phyloP scores from a whole-genome alignment of 176 grass and related monocot species.

The Thinopyrum elongatum region DNA sequence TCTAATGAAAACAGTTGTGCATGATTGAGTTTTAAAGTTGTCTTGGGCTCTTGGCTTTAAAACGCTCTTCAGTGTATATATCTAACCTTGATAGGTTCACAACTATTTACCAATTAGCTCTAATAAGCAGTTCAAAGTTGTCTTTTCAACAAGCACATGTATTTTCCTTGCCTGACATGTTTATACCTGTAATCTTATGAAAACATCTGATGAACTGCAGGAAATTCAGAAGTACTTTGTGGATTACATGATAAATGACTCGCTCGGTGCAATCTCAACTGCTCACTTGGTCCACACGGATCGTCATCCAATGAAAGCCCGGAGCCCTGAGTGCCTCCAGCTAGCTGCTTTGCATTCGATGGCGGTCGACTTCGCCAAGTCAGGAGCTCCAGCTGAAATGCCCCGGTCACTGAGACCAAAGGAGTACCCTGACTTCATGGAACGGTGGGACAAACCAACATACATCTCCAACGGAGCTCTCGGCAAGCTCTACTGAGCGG shows the following conservation, averaged over 20 bases:
- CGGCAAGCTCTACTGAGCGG: slow-evolving; percentile 66
- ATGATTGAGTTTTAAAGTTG: background rate
- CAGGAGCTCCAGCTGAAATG: slow-evolving; percentile 81
- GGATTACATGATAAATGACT: slow-evolving; percentile 89
- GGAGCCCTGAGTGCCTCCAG: slow-evolving; percentile 66
- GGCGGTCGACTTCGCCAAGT: slow-evolving; percentile 93
- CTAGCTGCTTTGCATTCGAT: slow-evolving; percentile 85
- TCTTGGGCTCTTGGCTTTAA: background rate
- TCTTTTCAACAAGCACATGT: background rate
- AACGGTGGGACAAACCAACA: slow-evolving; percentile 66
- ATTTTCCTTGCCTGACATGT: background rate
- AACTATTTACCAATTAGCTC: background rate
- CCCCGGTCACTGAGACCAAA: slow-evolving; percentile 55
- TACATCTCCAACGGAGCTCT: slow-evolving; percentile 62
- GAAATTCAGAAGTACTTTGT: slow-evolving; percentile 94
- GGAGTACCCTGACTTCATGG: slow-evolving; percentile 89
- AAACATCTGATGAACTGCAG: slow-evolving; percentile 47
- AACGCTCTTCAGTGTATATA: background rate
- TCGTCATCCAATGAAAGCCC: slow-evolving; percentile 65
- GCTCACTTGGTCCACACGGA: slow-evolving; percentile 81
- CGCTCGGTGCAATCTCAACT: slow-evolving; percentile 70
- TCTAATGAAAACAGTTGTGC: background rate
- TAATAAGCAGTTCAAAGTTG: background rate
- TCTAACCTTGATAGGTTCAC: background rate
- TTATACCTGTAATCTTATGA: slow-evolving; percentile 17